Evolutionary conservation across 129 eudicot species (phyloP).

Genomic region (Silybum marianum): DNA sequence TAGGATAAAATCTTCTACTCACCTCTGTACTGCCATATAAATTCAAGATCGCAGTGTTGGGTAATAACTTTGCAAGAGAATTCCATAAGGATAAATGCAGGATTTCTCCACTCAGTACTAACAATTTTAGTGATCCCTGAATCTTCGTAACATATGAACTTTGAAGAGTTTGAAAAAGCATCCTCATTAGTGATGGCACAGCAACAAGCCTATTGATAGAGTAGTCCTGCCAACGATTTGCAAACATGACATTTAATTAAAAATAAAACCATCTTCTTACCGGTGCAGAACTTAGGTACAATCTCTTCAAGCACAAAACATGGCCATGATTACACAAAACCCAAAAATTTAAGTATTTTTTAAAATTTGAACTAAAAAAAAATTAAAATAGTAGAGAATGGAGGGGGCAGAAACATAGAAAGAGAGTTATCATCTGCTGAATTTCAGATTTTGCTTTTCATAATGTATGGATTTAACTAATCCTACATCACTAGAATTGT

Average conservation of each 20-base stretch:
- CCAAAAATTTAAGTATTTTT: neutral
- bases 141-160: conserved; percentile 33
- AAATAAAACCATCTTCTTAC: neutral
- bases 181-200: conserved; percentile 85
- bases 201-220: conserved; percentile 70
- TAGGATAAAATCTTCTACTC: conserved; percentile 29
- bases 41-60: conserved; percentile 70
- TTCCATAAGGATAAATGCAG: conserved; percentile 64
- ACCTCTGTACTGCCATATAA: conserved; percentile 96
- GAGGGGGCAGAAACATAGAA: too few relatives aligned
- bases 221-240: conserved; percentile 58
- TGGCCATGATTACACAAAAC: neutral
- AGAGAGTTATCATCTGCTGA: too few relatives aligned
- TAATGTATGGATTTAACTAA: neutral
- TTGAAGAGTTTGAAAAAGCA: conserved; percentile 63
- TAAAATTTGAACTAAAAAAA: neutral
- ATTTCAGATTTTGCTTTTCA: neutral
- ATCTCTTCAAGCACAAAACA: neutral
- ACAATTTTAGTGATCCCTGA: conserved; percentile 54
- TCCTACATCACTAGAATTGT: neutral
- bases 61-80: conserved; percentile 60
- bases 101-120: conserved; percentile 86
- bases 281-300: neutral
- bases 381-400: neutral
- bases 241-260: conserved; percentile 4